Evolutionary conservation across 2,329 filamentous ascomycete genomes (phyloP), one percentile per base, ranked within the genome.

Genomic region (Aaosphaeria arxii): DNA sequence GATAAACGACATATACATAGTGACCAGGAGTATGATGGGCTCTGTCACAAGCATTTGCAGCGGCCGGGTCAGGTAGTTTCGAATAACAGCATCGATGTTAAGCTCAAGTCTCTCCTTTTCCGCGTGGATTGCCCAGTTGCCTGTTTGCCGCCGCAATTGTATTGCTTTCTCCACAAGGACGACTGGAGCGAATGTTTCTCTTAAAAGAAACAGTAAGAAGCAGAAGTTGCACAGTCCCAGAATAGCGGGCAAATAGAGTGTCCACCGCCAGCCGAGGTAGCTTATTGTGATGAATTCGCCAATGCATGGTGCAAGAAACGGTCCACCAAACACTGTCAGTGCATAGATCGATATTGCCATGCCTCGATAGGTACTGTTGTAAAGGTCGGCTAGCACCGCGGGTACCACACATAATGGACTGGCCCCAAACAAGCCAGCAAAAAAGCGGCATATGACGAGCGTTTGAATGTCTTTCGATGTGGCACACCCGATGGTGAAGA

Each of bases 401-500:
- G 9, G 9, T 11, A 9, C 33, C 33, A 36, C 33, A 36, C 9
- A 9, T 11, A 13, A 11, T 4, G 33, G 9, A 4, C 9, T 13
- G 33, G 33, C 9, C 9, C 33, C 33, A 36, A 36, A 13, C 9
- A 13, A 2, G 13, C 33, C 33, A 36, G 33, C 33, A 9, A 36
- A 13, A 36, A 36, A 36, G 33, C 33, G 33, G 33, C 9, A 36
- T 11, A 36, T 36, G 4, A 36, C 9, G 33, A 36, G 33, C 13
- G 33, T 82, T 33, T 78, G 54, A 0, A 82, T 44, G 53, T 83
- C 81, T 41, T 73, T 69, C 1, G 80, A 78, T 3, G 80, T 74
- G 2, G 76, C 80, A 9, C 80, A 75, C 0, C 78, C 76, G 43
- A 84, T 77, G 47, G 81, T 75, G 50, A 82, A 81, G 40, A 83